Evolutionary conservation across 805 yeast genomes (phyloP), one percentile per base, ranked within the genome.

Genomic region (Saccharomycopsis capsularis): DNA sequence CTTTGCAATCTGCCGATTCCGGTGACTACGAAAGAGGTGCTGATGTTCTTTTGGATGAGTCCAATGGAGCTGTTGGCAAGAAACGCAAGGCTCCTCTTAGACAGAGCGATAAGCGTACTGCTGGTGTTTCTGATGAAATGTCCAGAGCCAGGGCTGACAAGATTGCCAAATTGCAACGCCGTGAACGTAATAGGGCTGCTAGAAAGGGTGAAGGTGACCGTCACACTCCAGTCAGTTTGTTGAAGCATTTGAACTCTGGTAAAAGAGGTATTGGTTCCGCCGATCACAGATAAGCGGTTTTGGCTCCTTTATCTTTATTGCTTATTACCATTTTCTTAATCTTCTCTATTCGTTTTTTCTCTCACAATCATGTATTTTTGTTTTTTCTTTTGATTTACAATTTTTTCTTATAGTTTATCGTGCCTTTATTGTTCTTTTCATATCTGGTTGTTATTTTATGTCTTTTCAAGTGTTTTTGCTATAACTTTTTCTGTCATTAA

Each of bases 161-260:
- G 75, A 71, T 89, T 69, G 84, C 79, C 63, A 90, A 89, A 74
- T 67, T 86, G 60, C 90, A 86, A 67, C 87, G 96, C 78, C 82
- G 96, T 70, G 95, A 85, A 63, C 81, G 98, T 73, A 87, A 90
- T 70, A 82, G 90, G 73, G 68, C 74, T 62, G 96, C 97, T 39
- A 82, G 95, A 69, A 85, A 81, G 57, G 96, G 98, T 73, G 99
- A 93, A 73, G 85, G 86, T 63, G 99, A 93, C 70, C 82, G 98
- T 69, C 95, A 88, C 66, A 73, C 79, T 50, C 78, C 89, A 47
- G 93, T 85, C 46, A 72, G 86, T 54, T 68, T 86, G 71, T 96
- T 97, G 56, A 91, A 90, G 74, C 99, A 93, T 71, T 75, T 93
- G 76, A 85, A 84, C 74, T 71, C 88, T 60, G 99, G 99, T 71